A percentile compares a stretch with the other conserved stretches of the same genome.
Conservation (phyloP, 2,329 filamentous ascomycete species). For the Nemania sp. region DNA sequence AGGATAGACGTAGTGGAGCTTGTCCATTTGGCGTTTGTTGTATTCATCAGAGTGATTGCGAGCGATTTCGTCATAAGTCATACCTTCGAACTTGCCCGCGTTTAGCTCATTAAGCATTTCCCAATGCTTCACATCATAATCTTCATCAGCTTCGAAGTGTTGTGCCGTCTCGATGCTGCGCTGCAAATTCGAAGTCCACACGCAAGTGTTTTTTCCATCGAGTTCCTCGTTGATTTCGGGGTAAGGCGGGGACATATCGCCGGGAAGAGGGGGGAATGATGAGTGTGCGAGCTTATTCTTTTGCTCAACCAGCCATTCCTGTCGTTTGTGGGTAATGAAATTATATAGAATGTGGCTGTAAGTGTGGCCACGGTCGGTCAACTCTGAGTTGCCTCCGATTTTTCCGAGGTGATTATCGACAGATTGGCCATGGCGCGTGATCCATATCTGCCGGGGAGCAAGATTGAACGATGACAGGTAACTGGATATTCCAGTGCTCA, state of each 20-base stretch:
- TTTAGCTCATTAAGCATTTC: constrained; percentile 97
- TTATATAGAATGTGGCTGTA: constrained; percentile 80
- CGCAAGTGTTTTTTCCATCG: constrained; percentile 88
- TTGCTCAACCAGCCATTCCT: constrained; percentile 82
- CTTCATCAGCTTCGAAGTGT: constrained; percentile 86
- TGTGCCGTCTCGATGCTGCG: constrained; percentile 86
- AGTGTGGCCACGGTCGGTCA: constrained; percentile 77
- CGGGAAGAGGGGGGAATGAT: constrained; percentile 85
- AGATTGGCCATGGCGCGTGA: constrained; percentile 92
- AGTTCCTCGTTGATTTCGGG: constrained; percentile 75
- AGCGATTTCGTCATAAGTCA: constrained; percentile 91
- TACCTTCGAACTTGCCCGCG: constrained; percentile 87
- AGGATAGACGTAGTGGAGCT: constrained; percentile 95
- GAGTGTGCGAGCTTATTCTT: constrained; percentile 74
- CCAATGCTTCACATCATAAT: constrained; percentile 97
- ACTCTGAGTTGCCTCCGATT: constrained; percentile 82
- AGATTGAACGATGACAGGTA: constrained; percentile 98
- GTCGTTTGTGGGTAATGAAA: constrained; percentile 81
- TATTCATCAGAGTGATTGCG: constrained; percentile 81
- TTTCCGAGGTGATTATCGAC: constrained; percentile 83
- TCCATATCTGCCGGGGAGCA: constrained; percentile 95
- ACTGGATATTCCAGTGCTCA: constrained; percentile 88
- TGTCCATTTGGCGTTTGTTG: constrained; percentile 75
- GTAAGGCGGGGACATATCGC: constrained; percentile 93
- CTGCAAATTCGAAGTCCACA: constrained; percentile 97